phyloP scores from a whole-genome alignment of 192 early-diverging fungal species.

The Linnemannia elongata region DNA sequence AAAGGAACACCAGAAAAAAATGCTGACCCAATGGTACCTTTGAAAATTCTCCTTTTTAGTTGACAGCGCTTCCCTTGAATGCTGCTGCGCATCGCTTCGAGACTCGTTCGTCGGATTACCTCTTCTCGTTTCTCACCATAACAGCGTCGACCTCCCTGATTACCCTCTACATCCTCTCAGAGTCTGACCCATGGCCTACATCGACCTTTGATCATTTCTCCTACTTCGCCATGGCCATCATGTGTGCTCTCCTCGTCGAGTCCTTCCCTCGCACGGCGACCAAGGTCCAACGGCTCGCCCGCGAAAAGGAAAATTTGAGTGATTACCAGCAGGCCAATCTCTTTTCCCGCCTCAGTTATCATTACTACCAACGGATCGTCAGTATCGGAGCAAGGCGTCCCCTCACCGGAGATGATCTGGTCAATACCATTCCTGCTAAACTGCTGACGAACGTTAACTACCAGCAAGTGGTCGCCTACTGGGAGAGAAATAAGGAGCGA shows the following conservation, averaged over 20 bases:
- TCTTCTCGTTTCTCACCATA: constrained; percentile 16
- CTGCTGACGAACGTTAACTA: constrained; percentile 28
- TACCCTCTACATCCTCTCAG: constrained; percentile 33
- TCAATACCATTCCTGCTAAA: constrained; percentile 12
- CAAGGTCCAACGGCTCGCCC: constrained; percentile 27
- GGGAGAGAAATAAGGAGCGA: constrained; percentile 14
- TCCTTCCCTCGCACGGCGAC: constrained; percentile 26
- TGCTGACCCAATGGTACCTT: background rate
- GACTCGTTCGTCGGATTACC: constrained; percentile 38
- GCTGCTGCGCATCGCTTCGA: constrained; percentile 24
- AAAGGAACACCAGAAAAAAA: background rate
- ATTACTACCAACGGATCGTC: constrained; percentile 31
- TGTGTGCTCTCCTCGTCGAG: constrained; percentile 29
- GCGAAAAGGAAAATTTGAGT: constrained; percentile 36
- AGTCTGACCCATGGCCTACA: background rate
- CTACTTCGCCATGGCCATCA: constrained; percentile 12
- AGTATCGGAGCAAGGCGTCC: constrained; percentile 36
- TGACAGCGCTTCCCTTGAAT: constrained; percentile 25
- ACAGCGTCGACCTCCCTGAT: background rate
- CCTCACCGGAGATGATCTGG: constrained; percentile 23
- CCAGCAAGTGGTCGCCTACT: background rate
- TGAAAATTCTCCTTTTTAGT: constrained; percentile 6
- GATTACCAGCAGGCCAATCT: constrained; percentile 29
- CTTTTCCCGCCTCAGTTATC: constrained; percentile 23
- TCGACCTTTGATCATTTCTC: constrained; percentile 1